Evolutionary conservation across 2,329 filamentous ascomycete genomes (phyloP).

Genomic region (Ambrosiella beaveri): DNA sequence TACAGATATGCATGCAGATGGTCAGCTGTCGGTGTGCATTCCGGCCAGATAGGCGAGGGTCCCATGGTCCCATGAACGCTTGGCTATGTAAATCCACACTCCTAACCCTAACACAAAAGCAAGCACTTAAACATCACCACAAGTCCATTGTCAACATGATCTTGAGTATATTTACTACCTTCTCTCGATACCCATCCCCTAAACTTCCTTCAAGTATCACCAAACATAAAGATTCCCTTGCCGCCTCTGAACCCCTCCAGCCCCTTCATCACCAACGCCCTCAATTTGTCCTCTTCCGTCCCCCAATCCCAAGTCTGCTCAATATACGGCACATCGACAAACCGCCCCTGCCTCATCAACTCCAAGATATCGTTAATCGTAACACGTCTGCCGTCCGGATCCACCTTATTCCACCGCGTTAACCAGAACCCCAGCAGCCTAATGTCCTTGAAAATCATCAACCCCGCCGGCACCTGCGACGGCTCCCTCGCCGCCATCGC

Average conservation of each 20-base stretch:
- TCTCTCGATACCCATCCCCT: background rate
- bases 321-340: conserved; percentile 69
- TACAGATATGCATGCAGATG: no score
- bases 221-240: conserved; percentile 80
- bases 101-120: background rate
- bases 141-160: background rate
- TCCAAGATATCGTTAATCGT: conserved; percentile 76
- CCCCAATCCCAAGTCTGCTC: conserved; percentile 71
- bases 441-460: conserved; percentile 88
- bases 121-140: background rate
- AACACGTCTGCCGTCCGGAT: conserved; percentile 54
- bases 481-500: conserved; percentile 77
- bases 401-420: conserved; percentile 65
- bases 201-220: conserved; percentile 29
- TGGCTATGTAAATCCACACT: no score
- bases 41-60: no score
- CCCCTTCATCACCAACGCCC: conserved; percentile 63
- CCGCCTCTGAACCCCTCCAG: conserved; percentile 69
- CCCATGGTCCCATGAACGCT: no score
- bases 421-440: conserved; percentile 91
- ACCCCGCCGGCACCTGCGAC: conserved; percentile 58
- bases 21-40: no score
- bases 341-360: conserved; percentile 56
- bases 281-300: conserved; percentile 51
- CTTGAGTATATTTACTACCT: background rate